A percentile compares a stretch with the other conserved stretches of the same genome.
These are phyloP conservation scores for Paramecium tetraurelia DNA, from an alignment of 73 alveolate species.

Conservation along the genomic window DNA sequence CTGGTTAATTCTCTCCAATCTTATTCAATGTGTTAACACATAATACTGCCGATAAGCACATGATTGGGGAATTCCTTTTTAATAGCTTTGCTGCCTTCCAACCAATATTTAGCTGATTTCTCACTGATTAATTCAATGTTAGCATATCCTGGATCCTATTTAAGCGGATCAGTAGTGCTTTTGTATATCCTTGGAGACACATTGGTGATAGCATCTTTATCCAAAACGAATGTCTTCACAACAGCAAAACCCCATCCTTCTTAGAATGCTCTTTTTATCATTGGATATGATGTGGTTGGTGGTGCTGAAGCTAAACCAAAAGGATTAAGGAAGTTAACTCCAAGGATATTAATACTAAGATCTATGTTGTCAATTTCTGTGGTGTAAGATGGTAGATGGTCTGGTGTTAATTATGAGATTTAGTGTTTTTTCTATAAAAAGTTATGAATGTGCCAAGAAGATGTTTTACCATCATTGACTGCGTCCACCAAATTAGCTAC, in stretches of 20 bases:
- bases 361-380: constrained; percentile 70
- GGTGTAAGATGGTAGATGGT: constrained; percentile 64
- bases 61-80: constrained; percentile 72
- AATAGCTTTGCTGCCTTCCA: constrained; percentile 70
- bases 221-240: constrained; percentile 66
- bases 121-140: constrained; percentile 69
- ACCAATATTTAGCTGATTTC: constrained; percentile 69
- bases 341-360: constrained; percentile 59
- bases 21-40: constrained; percentile 61
- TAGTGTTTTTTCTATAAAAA: constrained; percentile 57
- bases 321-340: constrained; percentile 64
- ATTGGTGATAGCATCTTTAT: constrained; percentile 68
- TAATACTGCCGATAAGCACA: constrained; percentile 67
- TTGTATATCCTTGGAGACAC: constrained; percentile 72
- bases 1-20: constrained; percentile 70
- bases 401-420: constrained; percentile 41
- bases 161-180: constrained; percentile 63
- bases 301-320: constrained; percentile 79
- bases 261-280: constrained; percentile 71
- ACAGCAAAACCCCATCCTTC: constrained; percentile 73
- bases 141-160: constrained; percentile 65
- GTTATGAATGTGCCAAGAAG: constrained; percentile 72
- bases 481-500: constrained; percentile 72
- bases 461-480: constrained; percentile 79
- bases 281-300: constrained; percentile 73